These are phyloP conservation scores for Penicillium italicum DNA, from an alignment of 2,329 filamentous ascomycete genomes.

Conservation along the genomic window DNA sequence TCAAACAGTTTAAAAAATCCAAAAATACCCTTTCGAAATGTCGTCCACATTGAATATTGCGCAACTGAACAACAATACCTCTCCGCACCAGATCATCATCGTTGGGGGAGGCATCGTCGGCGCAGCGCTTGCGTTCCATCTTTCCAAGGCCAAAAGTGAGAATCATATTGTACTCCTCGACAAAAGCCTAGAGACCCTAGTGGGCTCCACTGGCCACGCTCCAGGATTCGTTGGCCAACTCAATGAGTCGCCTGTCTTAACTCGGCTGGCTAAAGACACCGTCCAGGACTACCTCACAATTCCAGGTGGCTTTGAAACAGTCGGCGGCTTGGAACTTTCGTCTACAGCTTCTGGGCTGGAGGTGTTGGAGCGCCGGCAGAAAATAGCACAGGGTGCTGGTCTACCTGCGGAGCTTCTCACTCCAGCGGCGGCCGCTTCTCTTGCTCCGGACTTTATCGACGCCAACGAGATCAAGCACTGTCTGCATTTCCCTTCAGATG, in stretches of 20 bases:
- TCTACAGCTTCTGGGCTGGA: constrained; percentile 21
- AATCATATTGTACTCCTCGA: constrained; percentile 26
- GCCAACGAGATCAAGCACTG: constrained; percentile 13
- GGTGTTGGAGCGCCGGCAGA: constrained; percentile 16
- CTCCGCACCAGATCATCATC: constrained; percentile 15
- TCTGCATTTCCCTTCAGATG: constrained; percentile 28
- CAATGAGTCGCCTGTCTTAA: constrained; percentile 32
- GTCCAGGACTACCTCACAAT: constrained; percentile 30
- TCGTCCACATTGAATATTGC: not conserved
- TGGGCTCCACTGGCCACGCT: constrained; percentile 34
- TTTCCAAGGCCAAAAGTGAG: constrained; percentile 19
- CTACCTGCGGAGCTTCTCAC: constrained; percentile 27
- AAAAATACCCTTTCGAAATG: not conserved
- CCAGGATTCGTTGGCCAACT: constrained; percentile 38
- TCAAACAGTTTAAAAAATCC: not conserved
- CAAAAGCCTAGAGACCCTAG: constrained; percentile 23
- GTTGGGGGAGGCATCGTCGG: constrained; percentile 37
- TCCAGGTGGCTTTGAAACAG: constrained; percentile 26
- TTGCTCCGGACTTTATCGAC: constrained; percentile 31
- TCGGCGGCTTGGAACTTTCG: constrained; percentile 28
- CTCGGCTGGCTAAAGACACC: constrained; percentile 30
- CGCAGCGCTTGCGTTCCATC: constrained; percentile 31
- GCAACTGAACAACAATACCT: constrained; percentile 6
- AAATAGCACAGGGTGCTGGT: constrained; percentile 20
- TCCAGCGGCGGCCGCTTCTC: constrained; percentile 16